These are phyloP conservation scores for Fusarium beomiforme DNA, from an alignment of 2,329 filamentous ascomycete genomes.

Conservation along the genomic window DNA sequence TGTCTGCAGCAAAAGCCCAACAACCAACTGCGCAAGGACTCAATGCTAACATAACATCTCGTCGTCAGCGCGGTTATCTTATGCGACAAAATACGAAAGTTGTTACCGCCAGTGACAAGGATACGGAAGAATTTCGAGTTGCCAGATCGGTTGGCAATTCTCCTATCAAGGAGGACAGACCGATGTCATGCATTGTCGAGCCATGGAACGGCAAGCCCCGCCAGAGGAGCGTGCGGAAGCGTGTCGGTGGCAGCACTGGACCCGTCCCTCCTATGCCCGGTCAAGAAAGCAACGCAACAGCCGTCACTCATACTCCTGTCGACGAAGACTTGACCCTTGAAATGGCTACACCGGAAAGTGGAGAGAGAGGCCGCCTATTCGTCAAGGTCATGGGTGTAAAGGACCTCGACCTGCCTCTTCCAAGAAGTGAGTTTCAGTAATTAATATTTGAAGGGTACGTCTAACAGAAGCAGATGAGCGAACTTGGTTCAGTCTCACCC, in stretches of 20 bases:
- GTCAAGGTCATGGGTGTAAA: constrained; percentile 99
- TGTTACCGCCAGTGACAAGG: constrained; percentile 87
- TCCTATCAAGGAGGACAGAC: constrained; percentile 78
- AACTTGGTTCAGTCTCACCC: constrained; percentile 92
- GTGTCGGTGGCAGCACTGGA: constrained; percentile 57
- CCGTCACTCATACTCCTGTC: constrained; percentile 70
- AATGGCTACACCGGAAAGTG: constrained; percentile 74
- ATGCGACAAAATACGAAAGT: constrained; percentile 99
- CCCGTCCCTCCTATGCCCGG: constrained; percentile 86
- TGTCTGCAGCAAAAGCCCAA: constrained; percentile 47
- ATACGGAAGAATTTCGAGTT: constrained; percentile 64
- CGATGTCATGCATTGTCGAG: constrained; percentile 95
- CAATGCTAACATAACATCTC: constrained; percentile 71
- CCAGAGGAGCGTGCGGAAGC: constrained; percentile 70
- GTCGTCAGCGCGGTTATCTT: constrained; percentile 91
- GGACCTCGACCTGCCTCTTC: constrained; percentile 90
- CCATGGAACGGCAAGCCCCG: constrained; percentile 90
- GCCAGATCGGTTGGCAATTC: constrained; percentile 74
- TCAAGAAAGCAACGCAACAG: constrained; percentile 80
- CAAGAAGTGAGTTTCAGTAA: constrained; percentile 75
- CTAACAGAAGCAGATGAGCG: constrained; percentile 74
- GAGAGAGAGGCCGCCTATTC: constrained; percentile 90
- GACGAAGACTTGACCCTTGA: constrained; percentile 74
- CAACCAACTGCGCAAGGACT: constrained; percentile 21
- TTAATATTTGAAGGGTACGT: neutral